These are phyloP conservation scores for Brettanomyces custersianus DNA, from an alignment of 805 yeast genomes.

Conservation along the genomic window DNA sequence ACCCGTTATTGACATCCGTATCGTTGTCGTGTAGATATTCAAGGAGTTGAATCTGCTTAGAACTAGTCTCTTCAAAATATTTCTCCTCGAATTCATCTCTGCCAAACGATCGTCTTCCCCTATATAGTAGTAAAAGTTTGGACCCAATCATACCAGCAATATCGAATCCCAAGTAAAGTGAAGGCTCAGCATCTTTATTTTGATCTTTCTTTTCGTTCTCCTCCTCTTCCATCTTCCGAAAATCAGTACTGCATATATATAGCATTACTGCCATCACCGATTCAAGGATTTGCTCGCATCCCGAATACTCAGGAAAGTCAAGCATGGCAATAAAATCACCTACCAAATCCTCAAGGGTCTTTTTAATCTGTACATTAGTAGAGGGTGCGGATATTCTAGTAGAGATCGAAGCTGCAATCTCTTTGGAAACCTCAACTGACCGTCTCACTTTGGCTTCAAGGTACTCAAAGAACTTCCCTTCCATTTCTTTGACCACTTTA, in stretches of 20 bases:
- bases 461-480: conserved; percentile 6
- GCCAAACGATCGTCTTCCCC: no score
- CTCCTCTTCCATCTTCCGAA: no score
- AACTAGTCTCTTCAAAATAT: not conserved
- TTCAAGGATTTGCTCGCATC: conserved; percentile 40
- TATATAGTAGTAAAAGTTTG: conserved; percentile 32
- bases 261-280: conserved; percentile 38
- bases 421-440: conserved; percentile 14
- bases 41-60: not conserved
- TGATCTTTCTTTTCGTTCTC: not conserved
- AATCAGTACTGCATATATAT: conserved; percentile 27
- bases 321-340: conserved; percentile 48
- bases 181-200: conserved; percentile 27
- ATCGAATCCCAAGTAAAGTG: conserved; percentile 49
- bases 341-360: conserved; percentile 41
- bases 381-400: conserved; percentile 23
- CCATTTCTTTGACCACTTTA: conserved; percentile 8
- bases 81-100: conserved; percentile 8
- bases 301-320: conserved; percentile 53
- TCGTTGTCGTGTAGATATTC: not conserved
- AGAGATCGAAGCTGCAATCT: conserved; percentile 23
- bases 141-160: conserved; percentile 54
- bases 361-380: conserved; percentile 25
- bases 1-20: conserved; percentile 3
- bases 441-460: conserved; percentile 7